A percentile compares a stretch with the other conserved stretches of the same genome.
Conservation (phyloP, 768 basidiomycete genomes). For the Leccinum imitatum region DNA sequence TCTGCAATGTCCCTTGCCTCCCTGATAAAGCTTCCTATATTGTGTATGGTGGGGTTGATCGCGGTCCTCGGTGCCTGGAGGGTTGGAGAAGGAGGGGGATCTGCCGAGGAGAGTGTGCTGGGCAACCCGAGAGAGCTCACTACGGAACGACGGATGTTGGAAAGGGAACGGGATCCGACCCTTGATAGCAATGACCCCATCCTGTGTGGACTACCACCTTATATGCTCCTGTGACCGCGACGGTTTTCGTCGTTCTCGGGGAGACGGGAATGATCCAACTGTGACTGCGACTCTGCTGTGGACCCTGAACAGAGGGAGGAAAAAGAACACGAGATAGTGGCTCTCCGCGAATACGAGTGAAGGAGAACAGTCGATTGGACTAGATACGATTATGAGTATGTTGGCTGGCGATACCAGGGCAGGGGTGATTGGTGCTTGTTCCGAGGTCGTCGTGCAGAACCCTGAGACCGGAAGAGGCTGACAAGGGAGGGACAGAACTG, state of each 20-base stretch:
- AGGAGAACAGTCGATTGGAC: slow-evolving; percentile 4
- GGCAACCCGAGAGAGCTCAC: too few species aligned
- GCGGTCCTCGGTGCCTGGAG: slow-evolving; percentile 16
- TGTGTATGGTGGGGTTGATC: slow-evolving; percentile 60
- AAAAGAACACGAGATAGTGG: slow-evolving; percentile 23
- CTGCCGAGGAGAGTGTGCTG: too few species aligned
- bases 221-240: neutral
- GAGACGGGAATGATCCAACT: slow-evolving; percentile 7
- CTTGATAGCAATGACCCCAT: too few species aligned
- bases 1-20: slow-evolving; percentile 59
- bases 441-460: slow-evolving; percentile 29
- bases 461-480: slow-evolving; percentile 26
- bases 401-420: slow-evolving; percentile 1
- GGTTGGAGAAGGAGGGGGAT: too few species aligned
- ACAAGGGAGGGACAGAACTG: slow-evolving; percentile 24
- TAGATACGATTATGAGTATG: slow-evolving; percentile 21
- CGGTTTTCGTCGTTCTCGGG: slow-evolving; percentile 15
- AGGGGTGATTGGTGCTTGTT: slow-evolving; percentile 17
- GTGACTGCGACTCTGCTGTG: slow-evolving; percentile 13
- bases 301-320: slow-evolving; percentile 21
- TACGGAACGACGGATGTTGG: too few species aligned
- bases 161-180: too few species aligned
- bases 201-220: too few species aligned
- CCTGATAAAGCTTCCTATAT: slow-evolving; percentile 51
- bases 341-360: slow-evolving; percentile 20